phyloP scores from a whole-genome alignment of 106 monocot genomes.

The Apostasia ramifera region DNA sequence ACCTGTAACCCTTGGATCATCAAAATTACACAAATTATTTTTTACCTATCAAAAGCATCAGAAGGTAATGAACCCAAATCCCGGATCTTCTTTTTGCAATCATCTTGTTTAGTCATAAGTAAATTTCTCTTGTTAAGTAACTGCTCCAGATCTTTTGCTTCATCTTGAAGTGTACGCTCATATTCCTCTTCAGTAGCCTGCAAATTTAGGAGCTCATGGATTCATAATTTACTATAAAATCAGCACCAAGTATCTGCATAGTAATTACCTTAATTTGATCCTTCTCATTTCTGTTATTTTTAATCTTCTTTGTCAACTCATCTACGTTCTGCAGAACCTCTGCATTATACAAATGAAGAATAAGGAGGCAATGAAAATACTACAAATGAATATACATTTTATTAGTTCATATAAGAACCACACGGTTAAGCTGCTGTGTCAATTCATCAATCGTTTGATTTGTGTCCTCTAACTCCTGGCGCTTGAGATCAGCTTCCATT shows the following conservation, averaged over 20 bases:
- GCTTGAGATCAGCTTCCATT: conserved; percentile 56
- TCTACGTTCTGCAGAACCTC: conserved; percentile 44
- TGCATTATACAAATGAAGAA: conserved; percentile 10
- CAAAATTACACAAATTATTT: too few relatives aligned
- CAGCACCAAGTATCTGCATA: not conserved
- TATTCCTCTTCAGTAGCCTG: conserved; percentile 69
- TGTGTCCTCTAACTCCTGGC: conserved; percentile 51
- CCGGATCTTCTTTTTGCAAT: conserved; percentile 81
- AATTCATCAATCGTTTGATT: conserved; percentile 56
- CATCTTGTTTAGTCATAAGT: conserved; percentile 82
- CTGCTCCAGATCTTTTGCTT: conserved; percentile 85
- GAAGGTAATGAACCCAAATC: conserved; percentile 95
- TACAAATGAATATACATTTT: not conserved
- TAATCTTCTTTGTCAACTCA: conserved; percentile 35
- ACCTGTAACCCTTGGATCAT: too few relatives aligned
- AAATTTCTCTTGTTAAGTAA: conserved; percentile 68
- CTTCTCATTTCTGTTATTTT: conserved; percentile 40
- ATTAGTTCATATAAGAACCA: not conserved
- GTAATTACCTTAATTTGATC: conserved; percentile 56
- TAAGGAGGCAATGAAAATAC: not conserved
- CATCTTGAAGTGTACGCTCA: conserved; percentile 73
- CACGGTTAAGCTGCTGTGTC: conserved; percentile 70
- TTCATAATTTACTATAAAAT: not conserved
- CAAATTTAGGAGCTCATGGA: not conserved
- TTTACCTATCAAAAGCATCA: conserved; percentile 93